A percentile compares a stretch with the other conserved stretches of the same genome.
Conservation (phyloP, 768 basidiomycete species). For the Amanita molliuscula region DNA sequence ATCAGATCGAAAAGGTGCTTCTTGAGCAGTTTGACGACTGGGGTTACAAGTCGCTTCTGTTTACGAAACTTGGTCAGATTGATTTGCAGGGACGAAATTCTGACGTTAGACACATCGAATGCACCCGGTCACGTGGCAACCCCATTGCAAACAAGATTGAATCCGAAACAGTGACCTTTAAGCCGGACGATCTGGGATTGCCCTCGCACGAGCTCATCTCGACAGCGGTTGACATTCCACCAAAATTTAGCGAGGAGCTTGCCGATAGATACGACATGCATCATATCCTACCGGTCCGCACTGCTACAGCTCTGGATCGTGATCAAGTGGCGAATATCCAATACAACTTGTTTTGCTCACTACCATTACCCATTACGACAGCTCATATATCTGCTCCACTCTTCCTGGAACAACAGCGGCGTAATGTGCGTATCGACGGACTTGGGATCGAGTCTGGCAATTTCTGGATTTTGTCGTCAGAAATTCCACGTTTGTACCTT, state of each 20-base stretch:
- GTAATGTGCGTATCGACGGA: slow-evolving; percentile 30
- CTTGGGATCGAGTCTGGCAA: slow-evolving; percentile 28
- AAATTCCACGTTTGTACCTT: slow-evolving; percentile 28
- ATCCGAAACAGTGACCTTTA: neutral
- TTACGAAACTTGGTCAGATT: slow-evolving; percentile 25
- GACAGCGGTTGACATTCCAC: neutral
- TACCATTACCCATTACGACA: slow-evolving; percentile 30
- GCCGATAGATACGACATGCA: slow-evolving; percentile 11
- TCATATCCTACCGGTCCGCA: slow-evolving; percentile 19
- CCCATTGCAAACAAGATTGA: neutral
- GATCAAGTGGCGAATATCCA: slow-evolving; percentile 1
- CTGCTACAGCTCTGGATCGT: slow-evolving; percentile 18
- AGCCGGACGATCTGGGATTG: neutral
- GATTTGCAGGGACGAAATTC: slow-evolving; percentile 14
- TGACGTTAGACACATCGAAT: slow-evolving; percentile 16
- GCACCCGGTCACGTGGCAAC: slow-evolving; percentile 9
- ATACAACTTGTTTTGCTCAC: slow-evolving; percentile 29
- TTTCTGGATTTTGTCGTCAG: slow-evolving; percentile 26
- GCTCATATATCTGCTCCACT: slow-evolving; percentile 38
- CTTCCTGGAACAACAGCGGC: slow-evolving; percentile 33
- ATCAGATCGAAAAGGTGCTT: slow-evolving; percentile 15
- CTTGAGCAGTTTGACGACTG: slow-evolving; percentile 19
- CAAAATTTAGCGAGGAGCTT: neutral
- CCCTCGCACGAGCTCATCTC: neutral
- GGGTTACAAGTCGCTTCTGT: slow-evolving; percentile 29